phyloP scores from a whole-genome alignment of 495 filamentous ascomycete genomes.

The Penicillium cataractarum region DNA sequence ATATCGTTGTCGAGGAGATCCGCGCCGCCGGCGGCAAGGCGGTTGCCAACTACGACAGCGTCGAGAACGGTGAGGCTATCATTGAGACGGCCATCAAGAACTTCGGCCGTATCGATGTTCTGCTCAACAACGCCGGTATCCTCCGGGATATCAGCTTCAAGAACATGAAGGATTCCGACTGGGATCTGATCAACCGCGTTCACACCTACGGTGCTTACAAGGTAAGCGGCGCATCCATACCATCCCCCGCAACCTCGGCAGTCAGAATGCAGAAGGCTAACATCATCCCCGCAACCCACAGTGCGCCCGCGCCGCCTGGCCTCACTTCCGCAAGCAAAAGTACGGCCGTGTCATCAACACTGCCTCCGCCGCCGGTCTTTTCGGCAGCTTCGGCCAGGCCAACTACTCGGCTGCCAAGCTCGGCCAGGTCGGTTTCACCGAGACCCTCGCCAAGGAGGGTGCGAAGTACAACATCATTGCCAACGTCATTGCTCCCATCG shows the following conservation, averaged over 20 bases:
- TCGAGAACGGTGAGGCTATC: conserved; percentile 91
- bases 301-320: conserved; percentile 96
- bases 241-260: conserved; percentile 3
- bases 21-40: conserved; percentile 90
- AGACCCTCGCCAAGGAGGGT: conserved; percentile 97
- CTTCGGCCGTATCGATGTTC: conserved; percentile 91
- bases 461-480: conserved; percentile 96
- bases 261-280: conserved; percentile 5
- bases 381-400: conserved; percentile 93
- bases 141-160: conserved; percentile 96
- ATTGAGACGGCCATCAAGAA: conserved; percentile 93
- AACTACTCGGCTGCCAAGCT: conserved; percentile 99
- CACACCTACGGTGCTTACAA: conserved; percentile 97
- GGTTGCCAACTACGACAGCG: conserved; percentile 97
- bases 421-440: conserved; percentile 95
- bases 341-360: conserved; percentile 97
- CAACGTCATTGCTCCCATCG: conserved; percentile 96
- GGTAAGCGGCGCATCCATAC: conserved; percentile 40
- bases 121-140: conserved; percentile 98
- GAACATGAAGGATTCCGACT: conserved; percentile 97
- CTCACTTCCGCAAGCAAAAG: conserved; percentile 97
- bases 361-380: conserved; percentile 90
- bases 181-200: conserved; percentile 92
- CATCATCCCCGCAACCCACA: conserved; percentile 26
- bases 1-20: conserved; percentile 96